Evolutionary conservation across 306 rosid species (phyloP), one percentile per base, ranked within the genome.

Genomic region (Psophocarpus tetragonolobus): DNA sequence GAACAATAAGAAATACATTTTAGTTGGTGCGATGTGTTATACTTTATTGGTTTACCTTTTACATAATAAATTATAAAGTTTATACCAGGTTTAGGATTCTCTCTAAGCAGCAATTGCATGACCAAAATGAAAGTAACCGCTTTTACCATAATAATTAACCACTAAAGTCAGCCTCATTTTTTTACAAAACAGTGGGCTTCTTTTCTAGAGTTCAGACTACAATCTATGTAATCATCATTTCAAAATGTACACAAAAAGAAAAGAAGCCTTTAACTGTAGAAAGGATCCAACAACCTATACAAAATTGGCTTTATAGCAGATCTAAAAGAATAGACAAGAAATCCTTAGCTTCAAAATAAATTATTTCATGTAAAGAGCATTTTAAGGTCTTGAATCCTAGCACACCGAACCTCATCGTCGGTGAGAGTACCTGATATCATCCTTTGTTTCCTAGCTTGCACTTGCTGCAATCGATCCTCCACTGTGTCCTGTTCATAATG

Each of bases 401-500:
- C 90, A 42, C 88, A 69, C 4, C 94, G 85, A 67, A 91, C 91
- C 60, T 94, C 96, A 51, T 91, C 90, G 18, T 94, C 88, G 1
- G 91, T 90, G 56, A 91, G 91, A 53, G 97, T 92, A 58, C 96
- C 96, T 3, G 94, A 79, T 71, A 94, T 91, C 96, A 94, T 82
- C 38, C 86, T 75, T 79, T 91, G 92, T 86, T 90, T 91, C 79
- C 86, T 85, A 4, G 88, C 94, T 56, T 94, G 97, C 12, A 94
- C 93, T 81, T 79, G 92, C 75, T 87, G 94, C 87, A 94, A 68
- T 1, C 89, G 80, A 50, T 87, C 96, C 79, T 92, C 96, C 64
- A 89, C 93, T 1, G 96, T 90, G 80, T 75, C 88, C 94, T 92
- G 82, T 73, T 50, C 23, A 65, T 41, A 45, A 54, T 24, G 17